Conservation (phyloP, 2,329 filamentous ascomycete genomes). For the Penicillium sp. region DNA sequence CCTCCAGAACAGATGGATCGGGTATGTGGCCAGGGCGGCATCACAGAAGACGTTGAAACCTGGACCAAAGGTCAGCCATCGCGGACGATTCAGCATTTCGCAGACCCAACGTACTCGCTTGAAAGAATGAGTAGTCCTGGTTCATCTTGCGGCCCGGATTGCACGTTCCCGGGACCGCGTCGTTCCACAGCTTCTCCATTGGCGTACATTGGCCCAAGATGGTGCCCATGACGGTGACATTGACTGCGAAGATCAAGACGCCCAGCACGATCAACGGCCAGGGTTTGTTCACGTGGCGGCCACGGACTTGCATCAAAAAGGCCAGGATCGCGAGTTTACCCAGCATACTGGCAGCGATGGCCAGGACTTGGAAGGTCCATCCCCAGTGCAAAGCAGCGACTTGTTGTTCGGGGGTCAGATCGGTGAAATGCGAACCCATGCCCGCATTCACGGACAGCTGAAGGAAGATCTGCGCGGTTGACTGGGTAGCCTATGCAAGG, state of each 20-base stretch:
- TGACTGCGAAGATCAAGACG: constrained; percentile 14
- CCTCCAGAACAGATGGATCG: constrained; percentile 23
- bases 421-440: constrained; percentile 12
- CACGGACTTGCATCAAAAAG: constrained; percentile 23
- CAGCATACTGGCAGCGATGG: constrained; percentile 15
- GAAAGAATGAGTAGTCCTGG: constrained; percentile 18
- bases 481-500: no score
- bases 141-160: constrained; percentile 11
- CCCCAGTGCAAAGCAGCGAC: constrained; percentile 17
- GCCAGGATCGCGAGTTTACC: constrained; percentile 21
- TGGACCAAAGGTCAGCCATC: background rate
- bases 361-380: constrained; percentile 22
- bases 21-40: constrained; percentile 26
- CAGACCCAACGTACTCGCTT: constrained; percentile 20
- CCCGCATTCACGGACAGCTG: constrained; percentile 19
- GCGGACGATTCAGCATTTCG: background rate
- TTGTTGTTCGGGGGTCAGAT: constrained; percentile 1
- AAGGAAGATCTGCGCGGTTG: constrained; percentile 17
- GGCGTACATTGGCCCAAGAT: constrained; percentile 19
- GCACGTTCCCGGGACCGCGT: constrained; percentile 11
- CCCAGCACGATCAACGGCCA: constrained; percentile 13
- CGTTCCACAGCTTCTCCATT: constrained; percentile 15
- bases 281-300: constrained; percentile 9
- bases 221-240: constrained; percentile 10
- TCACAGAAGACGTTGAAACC: constrained; percentile 22